Conservation (phyloP, 2,329 filamentous ascomycete species). For the Pseudocercospora vitis region DNA sequence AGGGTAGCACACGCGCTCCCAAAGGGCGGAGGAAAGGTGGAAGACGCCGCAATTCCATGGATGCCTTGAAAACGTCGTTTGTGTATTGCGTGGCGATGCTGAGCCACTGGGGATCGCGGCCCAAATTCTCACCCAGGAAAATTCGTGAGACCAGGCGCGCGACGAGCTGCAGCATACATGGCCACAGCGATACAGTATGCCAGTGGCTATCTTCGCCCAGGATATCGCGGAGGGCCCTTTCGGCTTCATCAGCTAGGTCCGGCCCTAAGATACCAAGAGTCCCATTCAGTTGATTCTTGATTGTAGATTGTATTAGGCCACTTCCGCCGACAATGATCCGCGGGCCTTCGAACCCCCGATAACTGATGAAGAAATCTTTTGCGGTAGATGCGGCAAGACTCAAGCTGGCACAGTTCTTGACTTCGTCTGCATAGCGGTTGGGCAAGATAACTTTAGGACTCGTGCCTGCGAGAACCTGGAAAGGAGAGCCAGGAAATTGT, state of each 20-base stretch:
- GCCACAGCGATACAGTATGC: slow-evolving; percentile 24
- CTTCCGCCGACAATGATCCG: background rate
- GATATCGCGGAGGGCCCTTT: slow-evolving; percentile 21
- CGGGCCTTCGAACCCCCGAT: slow-evolving; percentile 19
- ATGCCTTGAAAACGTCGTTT: background rate
- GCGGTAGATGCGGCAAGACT: slow-evolving; percentile 13
- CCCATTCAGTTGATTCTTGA: slow-evolving; percentile 28
- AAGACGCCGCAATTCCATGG: background rate
- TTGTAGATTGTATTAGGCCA: background rate
- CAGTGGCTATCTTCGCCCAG: slow-evolving; percentile 27
- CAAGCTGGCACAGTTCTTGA: slow-evolving; percentile 12
- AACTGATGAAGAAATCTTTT: slow-evolving; percentile 16
- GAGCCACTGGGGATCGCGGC: slow-evolving; percentile 5
- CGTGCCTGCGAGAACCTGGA: slow-evolving; percentile 23
- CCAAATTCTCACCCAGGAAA: slow-evolving; percentile 6
- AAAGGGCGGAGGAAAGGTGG: background rate
- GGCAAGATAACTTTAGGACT: slow-evolving; percentile 19
- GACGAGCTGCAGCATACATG: slow-evolving; percentile 37
- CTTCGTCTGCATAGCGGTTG: slow-evolving; percentile 16
- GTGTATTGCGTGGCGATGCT: slow-evolving; percentile 6
- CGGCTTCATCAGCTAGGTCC: slow-evolving; percentile 31
- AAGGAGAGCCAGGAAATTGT: slow-evolving; percentile 4
- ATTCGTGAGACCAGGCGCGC: slow-evolving; percentile 4
- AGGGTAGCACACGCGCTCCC: background rate
- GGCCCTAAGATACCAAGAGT: slow-evolving; percentile 28